Conservation (phyloP, 805 yeast genomes). For the Blastobotrys americana region DNA sequence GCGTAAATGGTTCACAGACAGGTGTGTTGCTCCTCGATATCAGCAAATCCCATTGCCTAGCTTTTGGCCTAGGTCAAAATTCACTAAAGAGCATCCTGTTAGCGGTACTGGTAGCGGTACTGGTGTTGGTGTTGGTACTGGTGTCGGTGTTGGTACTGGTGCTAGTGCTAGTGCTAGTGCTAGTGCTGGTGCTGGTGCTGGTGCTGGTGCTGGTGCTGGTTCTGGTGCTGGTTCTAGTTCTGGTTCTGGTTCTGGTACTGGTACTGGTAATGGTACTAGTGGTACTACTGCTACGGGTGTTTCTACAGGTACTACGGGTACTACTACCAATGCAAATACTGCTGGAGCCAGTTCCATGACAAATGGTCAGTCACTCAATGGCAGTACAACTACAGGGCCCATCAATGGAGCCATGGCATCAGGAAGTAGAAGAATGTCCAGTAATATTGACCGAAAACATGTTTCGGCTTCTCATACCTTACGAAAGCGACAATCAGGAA, state of each 20-base stretch:
- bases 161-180: too few species aligned
- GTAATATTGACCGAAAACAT: background rate
- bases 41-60: constrained; percentile 81
- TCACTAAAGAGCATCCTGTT: constrained; percentile 16
- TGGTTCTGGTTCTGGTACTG: too few species aligned
- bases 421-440: background rate
- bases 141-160: too few species aligned
- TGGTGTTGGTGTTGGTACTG: too few species aligned
- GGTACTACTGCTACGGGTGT: background rate
- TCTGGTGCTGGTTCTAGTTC: too few species aligned
- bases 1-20: constrained; percentile 82
- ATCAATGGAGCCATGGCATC: background rate
- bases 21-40: constrained; percentile 90
- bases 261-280: background rate
- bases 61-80: constrained; percentile 57
- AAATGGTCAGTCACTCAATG: too few species aligned
- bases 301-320: too few species aligned
- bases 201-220: too few species aligned
- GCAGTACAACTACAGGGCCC: too few species aligned
- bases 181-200: background rate
- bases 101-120: too few species aligned
- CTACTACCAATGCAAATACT: background rate
- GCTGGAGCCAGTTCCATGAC: background rate
- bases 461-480: background rate
- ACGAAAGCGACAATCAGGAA: background rate